phyloP scores from a whole-genome alignment of 2,329 filamentous ascomycete genomes.

The Cercospora canescens region DNA sequence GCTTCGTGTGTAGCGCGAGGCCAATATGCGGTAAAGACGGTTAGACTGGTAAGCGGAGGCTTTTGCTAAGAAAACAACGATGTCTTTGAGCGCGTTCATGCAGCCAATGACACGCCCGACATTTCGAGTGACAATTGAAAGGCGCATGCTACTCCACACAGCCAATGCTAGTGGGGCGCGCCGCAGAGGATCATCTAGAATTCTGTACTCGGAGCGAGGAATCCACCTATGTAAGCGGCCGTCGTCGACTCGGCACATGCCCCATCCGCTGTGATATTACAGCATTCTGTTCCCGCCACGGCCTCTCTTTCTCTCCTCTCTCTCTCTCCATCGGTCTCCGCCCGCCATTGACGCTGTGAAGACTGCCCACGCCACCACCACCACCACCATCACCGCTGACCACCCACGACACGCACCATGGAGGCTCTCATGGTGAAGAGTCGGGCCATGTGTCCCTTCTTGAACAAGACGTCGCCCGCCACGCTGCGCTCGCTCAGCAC shows the following conservation, averaged over 20 bases:
- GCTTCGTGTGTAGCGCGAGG: not conserved
- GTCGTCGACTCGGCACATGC: not conserved
- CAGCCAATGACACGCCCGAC: not conserved
- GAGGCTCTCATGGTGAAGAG: conserved; percentile 94
- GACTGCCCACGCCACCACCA: not conserved
- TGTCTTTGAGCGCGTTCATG: not conserved
- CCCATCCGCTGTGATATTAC: not conserved
- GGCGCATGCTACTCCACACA: conserved; percentile 5
- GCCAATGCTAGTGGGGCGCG: not conserved
- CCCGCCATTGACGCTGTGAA: not conserved
- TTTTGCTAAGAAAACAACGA: conserved; percentile 7
- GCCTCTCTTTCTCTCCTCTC: not conserved
- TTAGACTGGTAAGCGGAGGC: not conserved
- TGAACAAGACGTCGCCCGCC: conserved; percentile 90
- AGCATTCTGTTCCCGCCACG: not conserved
- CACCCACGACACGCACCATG: conserved; percentile 55
- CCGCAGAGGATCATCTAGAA: conserved; percentile 9
- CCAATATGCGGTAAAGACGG: conserved; percentile 2
- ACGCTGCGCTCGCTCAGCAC: conserved; percentile 88
- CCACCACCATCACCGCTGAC: too few species aligned
- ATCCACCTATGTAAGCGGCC: conserved; percentile 5
- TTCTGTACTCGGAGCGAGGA: not conserved
- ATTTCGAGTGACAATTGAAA: conserved; percentile 5
- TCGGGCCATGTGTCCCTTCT: conserved; percentile 94
- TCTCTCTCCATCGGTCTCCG: not conserved